Percentiles rank a stretch among this genome's conserved stretches.
Evolutionary conservation across 805 yeast species (phyloP).

Genomic region (Pichia paraexigua): DNA sequence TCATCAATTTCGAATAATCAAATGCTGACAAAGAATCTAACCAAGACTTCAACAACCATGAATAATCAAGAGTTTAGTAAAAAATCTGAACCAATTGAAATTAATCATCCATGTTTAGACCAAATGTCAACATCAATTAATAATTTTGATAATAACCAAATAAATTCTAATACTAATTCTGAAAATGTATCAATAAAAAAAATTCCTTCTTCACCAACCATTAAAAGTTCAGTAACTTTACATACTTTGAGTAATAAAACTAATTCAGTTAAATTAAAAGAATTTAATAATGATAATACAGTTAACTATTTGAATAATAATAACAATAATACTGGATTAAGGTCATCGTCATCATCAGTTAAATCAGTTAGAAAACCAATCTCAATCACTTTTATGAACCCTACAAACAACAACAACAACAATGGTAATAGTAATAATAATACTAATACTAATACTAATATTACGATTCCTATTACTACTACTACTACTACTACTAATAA

Average conservation of each 20-base stretch:
- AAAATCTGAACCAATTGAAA: not conserved
- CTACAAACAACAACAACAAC: not conserved
- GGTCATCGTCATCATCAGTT: slow-evolving; percentile 4
- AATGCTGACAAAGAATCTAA: not conserved
- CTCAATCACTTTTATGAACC: not conserved
- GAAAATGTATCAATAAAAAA: not conserved
- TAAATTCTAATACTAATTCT: not conserved
- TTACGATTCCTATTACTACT: too few species aligned
- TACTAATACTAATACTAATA: not conserved
- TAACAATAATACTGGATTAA: not conserved
- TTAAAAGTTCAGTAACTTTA: not conserved
- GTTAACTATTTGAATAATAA: too few species aligned
- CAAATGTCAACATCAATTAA: slow-evolving; percentile 8
- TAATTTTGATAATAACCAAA: not conserved
- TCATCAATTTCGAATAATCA: not conserved
- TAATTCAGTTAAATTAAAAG: not conserved
- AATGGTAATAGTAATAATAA: not conserved
- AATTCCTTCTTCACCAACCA: not conserved
- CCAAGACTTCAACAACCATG: not conserved
- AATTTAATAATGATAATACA: not conserved
- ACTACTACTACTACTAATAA: too few species aligned
- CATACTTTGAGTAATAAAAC: not conserved
- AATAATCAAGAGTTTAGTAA: not conserved
- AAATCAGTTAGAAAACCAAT: slow-evolving; percentile 2
- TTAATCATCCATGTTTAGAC: slow-evolving; percentile 3